Evolutionary conservation across 2,329 filamentous ascomycete species (phyloP).

Genomic region (Exutisphaerella laricina): DNA sequence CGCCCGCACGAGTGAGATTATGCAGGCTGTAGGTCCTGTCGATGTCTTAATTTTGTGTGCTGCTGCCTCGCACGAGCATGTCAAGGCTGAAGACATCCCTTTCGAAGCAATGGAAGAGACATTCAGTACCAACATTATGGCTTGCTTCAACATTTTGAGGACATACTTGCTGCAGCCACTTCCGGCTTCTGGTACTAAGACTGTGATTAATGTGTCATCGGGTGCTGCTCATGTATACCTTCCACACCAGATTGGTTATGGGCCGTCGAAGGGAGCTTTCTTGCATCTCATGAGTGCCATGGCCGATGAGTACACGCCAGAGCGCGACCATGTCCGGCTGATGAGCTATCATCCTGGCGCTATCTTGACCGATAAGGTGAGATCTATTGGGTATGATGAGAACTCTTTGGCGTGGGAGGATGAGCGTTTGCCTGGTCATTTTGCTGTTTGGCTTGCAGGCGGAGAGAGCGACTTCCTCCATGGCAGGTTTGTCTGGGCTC

Average conservation of each 20-base stretch:
- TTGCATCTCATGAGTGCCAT: slow-evolving; percentile 8
- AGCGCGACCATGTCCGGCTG: slow-evolving; percentile 4
- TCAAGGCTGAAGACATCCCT: slow-evolving; percentile 28
- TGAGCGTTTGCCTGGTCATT: slow-evolving; percentile 19
- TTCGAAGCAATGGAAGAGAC: slow-evolving; percentile 32
- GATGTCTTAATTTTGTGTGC: slow-evolving; percentile 41
- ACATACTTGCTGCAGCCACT: slow-evolving; percentile 34
- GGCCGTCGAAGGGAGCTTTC: slow-evolving; percentile 15
- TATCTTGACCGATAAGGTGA: slow-evolving; percentile 6
- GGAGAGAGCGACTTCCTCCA: slow-evolving; percentile 37
- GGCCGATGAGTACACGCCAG: slow-evolving; percentile 1
- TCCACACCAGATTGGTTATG: slow-evolving; percentile 9
- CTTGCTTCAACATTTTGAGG: slow-evolving; percentile 32
- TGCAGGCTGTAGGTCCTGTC: slow-evolving; percentile 32
- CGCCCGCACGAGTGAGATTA: slow-evolving; percentile 27
- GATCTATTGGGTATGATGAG: not conserved
- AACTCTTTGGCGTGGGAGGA: not conserved
- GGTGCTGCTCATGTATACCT: slow-evolving; percentile 31
- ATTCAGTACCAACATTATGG: slow-evolving; percentile 34
- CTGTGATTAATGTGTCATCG: slow-evolving; percentile 35
- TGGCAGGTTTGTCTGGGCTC: slow-evolving; percentile 28
- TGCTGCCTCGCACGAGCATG: slow-evolving; percentile 28
- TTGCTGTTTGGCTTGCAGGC: slow-evolving; percentile 36
- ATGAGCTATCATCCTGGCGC: slow-evolving; percentile 15
- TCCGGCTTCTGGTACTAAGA: slow-evolving; percentile 14